These are phyloP conservation scores for Fusarium coffeatum DNA, from an alignment of 2,329 filamentous ascomycete genomes.

Conservation along the genomic window DNA sequence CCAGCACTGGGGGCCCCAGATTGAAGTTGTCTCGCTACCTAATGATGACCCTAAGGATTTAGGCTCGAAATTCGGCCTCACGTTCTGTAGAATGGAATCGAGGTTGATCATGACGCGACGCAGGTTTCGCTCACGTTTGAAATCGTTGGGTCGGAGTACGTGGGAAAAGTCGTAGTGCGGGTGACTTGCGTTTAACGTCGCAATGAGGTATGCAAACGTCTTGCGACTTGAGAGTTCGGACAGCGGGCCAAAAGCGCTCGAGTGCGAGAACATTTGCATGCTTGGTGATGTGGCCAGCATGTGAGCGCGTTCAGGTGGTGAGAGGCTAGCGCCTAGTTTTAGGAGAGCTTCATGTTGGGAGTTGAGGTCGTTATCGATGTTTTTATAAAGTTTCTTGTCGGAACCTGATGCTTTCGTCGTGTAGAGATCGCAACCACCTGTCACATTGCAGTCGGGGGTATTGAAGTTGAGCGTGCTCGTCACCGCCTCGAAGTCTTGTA, in stretches of 20 bases:
- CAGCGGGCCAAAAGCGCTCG: conserved; percentile 91
- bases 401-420: conserved; percentile 95
- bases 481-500: conserved; percentile 90
- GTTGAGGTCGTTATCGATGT: conserved; percentile 91
- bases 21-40: conserved; percentile 63
- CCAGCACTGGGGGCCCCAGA: conserved; percentile 94
- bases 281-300: conserved; percentile 74
- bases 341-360: conserved; percentile 90
- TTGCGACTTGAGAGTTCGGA: conserved; percentile 89
- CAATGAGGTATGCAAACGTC: conserved; percentile 95
- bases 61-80: conserved; percentile 73
- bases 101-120: conserved; percentile 86
- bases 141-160: conserved; percentile 87
- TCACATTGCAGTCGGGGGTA: conserved; percentile 90
- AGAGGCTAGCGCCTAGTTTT: conserved; percentile 86
- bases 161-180: conserved; percentile 94
- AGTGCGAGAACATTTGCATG: conserved; percentile 73
- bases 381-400: conserved; percentile 97
- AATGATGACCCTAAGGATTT: conserved; percentile 57
- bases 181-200: conserved; percentile 95
- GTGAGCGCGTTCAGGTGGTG: conserved; percentile 80
- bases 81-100: conserved; percentile 87
- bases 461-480: conserved; percentile 95
- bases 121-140: conserved; percentile 84
- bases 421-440: conserved; percentile 95